phyloP scores from a whole-genome alignment of 2,329 filamentous ascomycete genomes.

The Metarhizium sp. region DNA sequence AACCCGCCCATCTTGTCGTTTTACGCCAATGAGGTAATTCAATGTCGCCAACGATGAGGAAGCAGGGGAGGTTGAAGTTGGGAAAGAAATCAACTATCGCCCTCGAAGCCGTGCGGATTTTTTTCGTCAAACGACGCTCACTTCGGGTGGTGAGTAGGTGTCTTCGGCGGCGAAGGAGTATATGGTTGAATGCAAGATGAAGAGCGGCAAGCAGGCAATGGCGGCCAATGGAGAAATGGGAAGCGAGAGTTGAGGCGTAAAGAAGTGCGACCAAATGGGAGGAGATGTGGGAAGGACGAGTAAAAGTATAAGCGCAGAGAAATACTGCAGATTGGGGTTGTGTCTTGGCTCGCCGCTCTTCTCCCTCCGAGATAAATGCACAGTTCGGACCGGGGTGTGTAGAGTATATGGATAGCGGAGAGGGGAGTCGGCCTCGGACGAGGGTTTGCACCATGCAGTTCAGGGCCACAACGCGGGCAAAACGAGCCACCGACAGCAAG shows the following conservation, averaged over 20 bases:
- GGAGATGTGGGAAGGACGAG: constrained; percentile 5
- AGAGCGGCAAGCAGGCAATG: constrained; percentile 34
- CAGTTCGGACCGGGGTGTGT: not conserved
- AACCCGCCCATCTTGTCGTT: constrained; percentile 49
- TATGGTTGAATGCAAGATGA: constrained; percentile 3
- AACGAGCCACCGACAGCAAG: constrained; percentile 46
- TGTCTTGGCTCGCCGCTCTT: not conserved
- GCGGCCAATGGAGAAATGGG: constrained; percentile 39
- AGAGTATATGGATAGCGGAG: not conserved
- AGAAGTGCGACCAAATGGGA: not conserved
- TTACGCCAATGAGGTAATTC: constrained; percentile 14
- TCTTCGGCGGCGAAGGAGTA: not conserved
- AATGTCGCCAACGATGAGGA: constrained; percentile 2
- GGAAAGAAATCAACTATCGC: constrained; percentile 12
- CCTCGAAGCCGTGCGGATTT: not conserved
- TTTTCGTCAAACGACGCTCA: not conserved
- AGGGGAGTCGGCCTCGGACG: constrained; percentile 2
- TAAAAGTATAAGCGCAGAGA: constrained; percentile 4
- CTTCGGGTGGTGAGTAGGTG: not conserved
- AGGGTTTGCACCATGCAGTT: constrained; percentile 3
- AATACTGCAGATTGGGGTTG: constrained; percentile 1
- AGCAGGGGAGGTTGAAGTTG: constrained; percentile 7
- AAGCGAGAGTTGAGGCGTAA: constrained; percentile 6
- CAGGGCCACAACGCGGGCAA: constrained; percentile 26
- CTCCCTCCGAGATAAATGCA: not conserved